Percentiles rank a stretch among this genome's conserved stretches.
These are phyloP conservation scores for Candida fluviatilis DNA, from an alignment of 805 yeast genomes.

Conservation along the genomic window DNA sequence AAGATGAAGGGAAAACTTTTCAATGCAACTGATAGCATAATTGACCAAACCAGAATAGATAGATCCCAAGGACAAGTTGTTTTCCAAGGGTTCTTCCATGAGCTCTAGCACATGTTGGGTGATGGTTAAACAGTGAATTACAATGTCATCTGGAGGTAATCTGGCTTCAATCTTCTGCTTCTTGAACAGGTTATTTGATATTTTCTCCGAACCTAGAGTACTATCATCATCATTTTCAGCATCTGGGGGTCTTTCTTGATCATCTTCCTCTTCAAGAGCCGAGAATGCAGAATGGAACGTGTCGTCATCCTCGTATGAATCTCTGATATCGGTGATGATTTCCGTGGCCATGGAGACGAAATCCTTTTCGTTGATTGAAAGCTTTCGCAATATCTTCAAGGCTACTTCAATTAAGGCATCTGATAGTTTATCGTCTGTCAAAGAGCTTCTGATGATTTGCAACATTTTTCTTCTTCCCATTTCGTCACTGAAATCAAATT, in stretches of 20 bases:
- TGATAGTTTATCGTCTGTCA: conserved; percentile 53
- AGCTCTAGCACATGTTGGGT: conserved; percentile 68
- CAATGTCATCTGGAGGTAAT: conserved; percentile 42
- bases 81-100: conserved; percentile 58
- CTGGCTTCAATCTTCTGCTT: conserved; percentile 36
- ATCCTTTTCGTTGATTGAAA: conserved; percentile 78
- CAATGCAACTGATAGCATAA: conserved; percentile 57
- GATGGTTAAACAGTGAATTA: conserved; percentile 61
- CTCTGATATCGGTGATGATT: conserved; percentile 79
- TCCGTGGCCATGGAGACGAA: conserved; percentile 83
- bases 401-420: conserved; percentile 53
- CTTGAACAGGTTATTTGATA: conserved; percentile 9
- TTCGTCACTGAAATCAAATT: conserved; percentile 86
- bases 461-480: conserved; percentile 80
- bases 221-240: conserved; percentile 16
- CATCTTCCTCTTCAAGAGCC: conserved; percentile 19
- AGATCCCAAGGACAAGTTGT: conserved; percentile 62
- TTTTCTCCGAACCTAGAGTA: conserved; percentile 1
- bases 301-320: conserved; percentile 48
- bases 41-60: conserved; percentile 71
- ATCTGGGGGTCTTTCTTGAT: conserved; percentile 15
- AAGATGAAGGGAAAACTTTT: conserved; percentile 53
- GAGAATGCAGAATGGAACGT: conserved; percentile 48
- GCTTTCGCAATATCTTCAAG: conserved; percentile 60
- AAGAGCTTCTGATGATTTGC: conserved; percentile 42